These are phyloP conservation scores for Rubroboletus satanas DNA, from an alignment of 768 basidiomycete genomes.

Conservation along the genomic window DNA sequence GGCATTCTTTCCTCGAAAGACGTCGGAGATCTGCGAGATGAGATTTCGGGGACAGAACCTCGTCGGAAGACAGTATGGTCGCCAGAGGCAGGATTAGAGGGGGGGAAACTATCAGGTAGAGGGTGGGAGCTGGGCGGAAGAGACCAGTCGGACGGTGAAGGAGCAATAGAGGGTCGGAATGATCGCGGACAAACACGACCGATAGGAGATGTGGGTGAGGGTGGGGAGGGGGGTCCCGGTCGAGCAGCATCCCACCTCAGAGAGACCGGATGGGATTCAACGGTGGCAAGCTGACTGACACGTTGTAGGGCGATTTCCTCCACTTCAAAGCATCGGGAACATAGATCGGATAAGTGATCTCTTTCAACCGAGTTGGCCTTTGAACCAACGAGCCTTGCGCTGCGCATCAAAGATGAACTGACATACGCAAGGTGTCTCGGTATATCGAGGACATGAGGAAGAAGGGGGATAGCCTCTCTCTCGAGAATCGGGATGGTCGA, in stretches of 20 bases:
- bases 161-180: conserved; percentile 48
- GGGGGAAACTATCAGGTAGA: not conserved
- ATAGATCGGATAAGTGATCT: conserved; percentile 51
- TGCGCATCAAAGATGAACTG: conserved; percentile 70
- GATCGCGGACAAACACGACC: conserved; percentile 21
- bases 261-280: conserved; percentile 10
- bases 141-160: conserved; percentile 33
- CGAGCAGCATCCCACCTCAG: conserved; percentile 17
- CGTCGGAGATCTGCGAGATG: conserved; percentile 5
- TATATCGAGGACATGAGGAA: conserved; percentile 74
- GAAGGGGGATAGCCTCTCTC: conserved; percentile 66
- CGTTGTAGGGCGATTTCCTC: conserved; percentile 66
- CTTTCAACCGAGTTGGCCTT: conserved; percentile 30
- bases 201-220: conserved; percentile 22
- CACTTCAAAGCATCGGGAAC: conserved; percentile 58
- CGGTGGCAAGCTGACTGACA: conserved; percentile 55
- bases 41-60: conserved; percentile 27
- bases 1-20: conserved; percentile 19
- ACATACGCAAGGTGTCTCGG: conserved; percentile 75
- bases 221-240: conserved; percentile 7
- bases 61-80: conserved; percentile 19
- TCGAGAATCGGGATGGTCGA: conserved; percentile 53
- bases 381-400: conserved; percentile 43
- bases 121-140: not conserved
- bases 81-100: conserved; percentile 2